A percentile compares a stretch with the other conserved stretches of the same genome.
Conservation (phyloP, 164 flowering plant species). For the Amborella trichopoda region DNA sequence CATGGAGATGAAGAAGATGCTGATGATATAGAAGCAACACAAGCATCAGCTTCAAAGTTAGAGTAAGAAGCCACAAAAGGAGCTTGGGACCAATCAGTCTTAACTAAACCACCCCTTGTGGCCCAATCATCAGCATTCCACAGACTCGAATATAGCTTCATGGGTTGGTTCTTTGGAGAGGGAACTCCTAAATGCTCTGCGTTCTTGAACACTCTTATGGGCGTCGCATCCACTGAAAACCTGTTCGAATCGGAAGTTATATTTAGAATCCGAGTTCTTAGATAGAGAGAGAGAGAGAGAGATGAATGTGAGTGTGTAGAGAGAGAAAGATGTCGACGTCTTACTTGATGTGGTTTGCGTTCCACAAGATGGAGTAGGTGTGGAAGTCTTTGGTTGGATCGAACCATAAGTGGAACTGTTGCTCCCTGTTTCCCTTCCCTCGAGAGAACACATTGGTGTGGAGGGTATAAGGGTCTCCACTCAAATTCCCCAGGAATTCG, state of each 20-base stretch:
- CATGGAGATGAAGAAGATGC: too few species aligned
- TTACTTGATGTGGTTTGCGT: conserved; percentile 12
- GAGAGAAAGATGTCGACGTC: not conserved
- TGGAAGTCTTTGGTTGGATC: conserved; percentile 25
- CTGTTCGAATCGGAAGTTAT: conserved; percentile 5
- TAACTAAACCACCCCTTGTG: conserved; percentile 4
- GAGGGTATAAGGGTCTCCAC: conserved; percentile 21
- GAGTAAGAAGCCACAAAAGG: conserved; percentile 32
- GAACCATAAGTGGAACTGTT: conserved; percentile 26
- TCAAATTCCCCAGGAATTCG: conserved; percentile 26
- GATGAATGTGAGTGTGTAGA: too few species aligned
- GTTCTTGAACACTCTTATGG: conserved; percentile 31
- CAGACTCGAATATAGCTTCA: conserved; percentile 27
- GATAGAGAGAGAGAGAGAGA: not conserved
- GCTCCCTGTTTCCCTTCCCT: conserved; percentile 25
- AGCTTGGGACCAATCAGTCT: conserved; percentile 19
- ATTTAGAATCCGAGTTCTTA: not conserved
- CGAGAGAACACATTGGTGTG: conserved; percentile 22
- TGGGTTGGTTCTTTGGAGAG: conserved; percentile 29
- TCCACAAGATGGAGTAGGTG: conserved; percentile 25
- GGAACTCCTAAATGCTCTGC: conserved; percentile 16
- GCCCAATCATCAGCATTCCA: conserved; percentile 11
- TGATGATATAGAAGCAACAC: too few species aligned
- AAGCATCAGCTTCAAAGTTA: conserved; percentile 19
- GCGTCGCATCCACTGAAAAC: conserved; percentile 24